Conservation (phyloP, 140 eudicot species). For the Anethum foeniculum region DNA sequence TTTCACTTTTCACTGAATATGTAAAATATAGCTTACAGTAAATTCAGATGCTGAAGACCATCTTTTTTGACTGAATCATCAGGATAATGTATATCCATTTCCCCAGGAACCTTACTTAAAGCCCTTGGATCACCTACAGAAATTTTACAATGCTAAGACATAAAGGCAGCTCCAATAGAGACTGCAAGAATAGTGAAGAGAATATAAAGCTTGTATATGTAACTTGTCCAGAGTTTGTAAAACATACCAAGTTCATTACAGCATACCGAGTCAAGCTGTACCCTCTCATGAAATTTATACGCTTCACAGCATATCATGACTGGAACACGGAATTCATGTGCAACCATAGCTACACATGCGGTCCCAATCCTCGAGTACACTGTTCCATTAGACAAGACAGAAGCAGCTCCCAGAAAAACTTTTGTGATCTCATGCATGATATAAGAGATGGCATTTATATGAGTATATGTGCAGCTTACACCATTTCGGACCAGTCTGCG, state of each 20-base stretch:
- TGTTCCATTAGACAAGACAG: conserved; percentile 83
- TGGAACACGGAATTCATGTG: conserved; percentile 71
- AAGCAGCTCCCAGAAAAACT: conserved; percentile 76
- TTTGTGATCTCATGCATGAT: conserved; percentile 85
- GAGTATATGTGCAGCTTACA: conserved; percentile 75
- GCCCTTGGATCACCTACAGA: conserved; percentile 75
- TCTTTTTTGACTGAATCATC: conserved; percentile 51
- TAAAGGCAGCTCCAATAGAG: background rate
- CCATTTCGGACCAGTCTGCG: conserved; percentile 75
- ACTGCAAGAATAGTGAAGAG: background rate
- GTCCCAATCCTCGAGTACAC: conserved; percentile 84
- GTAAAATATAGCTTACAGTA: conserved; percentile 41
- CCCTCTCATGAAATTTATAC: conserved; percentile 84
- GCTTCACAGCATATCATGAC: conserved; percentile 93
- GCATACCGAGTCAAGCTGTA: conserved; percentile 87
- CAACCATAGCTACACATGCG: conserved; percentile 92
- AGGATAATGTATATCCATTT: conserved; percentile 30
- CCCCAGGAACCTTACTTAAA: conserved; percentile 65
- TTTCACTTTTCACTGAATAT: background rate
- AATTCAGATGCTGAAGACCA: conserved; percentile 54
- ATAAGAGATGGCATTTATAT: conserved; percentile 77
- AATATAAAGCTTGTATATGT: background rate
- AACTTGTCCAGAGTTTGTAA: background rate
- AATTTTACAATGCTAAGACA: conserved; percentile 3
- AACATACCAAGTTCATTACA: conserved; percentile 80